A percentile compares a stretch with the other conserved stretches of the same genome.
phyloP scores from a whole-genome alignment of 2,329 filamentous ascomycete species.

The Fusarium sp. region DNA sequence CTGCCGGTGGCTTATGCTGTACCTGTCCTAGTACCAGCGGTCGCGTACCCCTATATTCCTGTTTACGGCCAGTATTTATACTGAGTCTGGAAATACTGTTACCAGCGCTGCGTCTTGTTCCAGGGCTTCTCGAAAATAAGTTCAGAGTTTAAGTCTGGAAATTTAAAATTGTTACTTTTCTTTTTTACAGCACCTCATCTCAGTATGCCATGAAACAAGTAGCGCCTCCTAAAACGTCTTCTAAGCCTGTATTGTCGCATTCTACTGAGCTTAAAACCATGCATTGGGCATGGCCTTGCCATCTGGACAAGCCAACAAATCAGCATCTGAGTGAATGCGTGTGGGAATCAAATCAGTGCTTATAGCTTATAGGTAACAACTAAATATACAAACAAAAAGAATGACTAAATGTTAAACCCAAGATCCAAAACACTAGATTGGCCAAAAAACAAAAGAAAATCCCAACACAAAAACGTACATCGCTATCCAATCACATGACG shows the following conservation, averaged over 20 bases:
- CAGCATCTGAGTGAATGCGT: rapidly evolving
- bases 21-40: not conserved
- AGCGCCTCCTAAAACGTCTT: too few relatives aligned
- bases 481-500: not conserved
- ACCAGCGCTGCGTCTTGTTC: too few relatives aligned
- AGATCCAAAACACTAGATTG: too few relatives aligned
- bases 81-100: not conserved
- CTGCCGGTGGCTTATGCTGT: not conserved
- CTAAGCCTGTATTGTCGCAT: not conserved
- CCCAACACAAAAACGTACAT: too few relatives aligned
- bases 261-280: too few relatives aligned
- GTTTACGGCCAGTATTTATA: not conserved
- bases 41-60: not conserved
- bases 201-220: rapidly evolving
- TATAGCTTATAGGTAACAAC: rapidly evolving
- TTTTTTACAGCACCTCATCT: not conserved
- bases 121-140: not conserved
- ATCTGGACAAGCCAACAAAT: not conserved
- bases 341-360: rapidly evolving
- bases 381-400: not conserved
- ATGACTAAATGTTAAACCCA: not conserved
- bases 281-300: not conserved
- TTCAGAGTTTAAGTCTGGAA: too few relatives aligned
- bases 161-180: rapidly evolving
- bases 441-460: too few relatives aligned